These are phyloP conservation scores for Lizonia empirigonia DNA, from an alignment of 2,329 filamentous ascomycete species.

Conservation along the genomic window DNA sequence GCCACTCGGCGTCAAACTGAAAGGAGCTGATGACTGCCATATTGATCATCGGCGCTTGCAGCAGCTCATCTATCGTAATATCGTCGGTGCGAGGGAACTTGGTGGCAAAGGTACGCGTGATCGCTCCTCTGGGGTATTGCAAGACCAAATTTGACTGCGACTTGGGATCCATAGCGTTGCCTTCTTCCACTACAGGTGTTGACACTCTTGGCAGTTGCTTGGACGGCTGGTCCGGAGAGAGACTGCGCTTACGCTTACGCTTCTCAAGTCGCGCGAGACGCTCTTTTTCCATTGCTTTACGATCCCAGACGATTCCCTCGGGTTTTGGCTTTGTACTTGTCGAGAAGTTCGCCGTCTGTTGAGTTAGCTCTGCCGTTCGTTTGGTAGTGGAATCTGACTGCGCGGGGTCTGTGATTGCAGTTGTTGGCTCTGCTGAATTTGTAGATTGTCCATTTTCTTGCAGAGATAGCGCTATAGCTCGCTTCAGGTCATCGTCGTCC, in stretches of 20 bases:
- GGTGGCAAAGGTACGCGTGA: conserved; percentile 81
- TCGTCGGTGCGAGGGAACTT: conserved; percentile 70
- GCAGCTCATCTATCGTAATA: conserved; percentile 85
- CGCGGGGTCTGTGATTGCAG: neutral
- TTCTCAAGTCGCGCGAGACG: conserved; percentile 70
- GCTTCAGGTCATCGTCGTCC: conserved; percentile 31
- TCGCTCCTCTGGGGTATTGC: conserved; percentile 64
- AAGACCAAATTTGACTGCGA: conserved; percentile 5
- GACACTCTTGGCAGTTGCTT: conserved; percentile 19
- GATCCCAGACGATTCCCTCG: conserved; percentile 65
- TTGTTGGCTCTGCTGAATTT: neutral
- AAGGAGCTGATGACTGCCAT: conserved; percentile 86
- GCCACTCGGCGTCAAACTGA: conserved; percentile 82
- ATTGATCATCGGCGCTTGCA: conserved; percentile 73
- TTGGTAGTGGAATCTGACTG: neutral
- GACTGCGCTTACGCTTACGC: conserved; percentile 68
- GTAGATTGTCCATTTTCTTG: conserved; percentile 6
- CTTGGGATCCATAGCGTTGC: neutral
- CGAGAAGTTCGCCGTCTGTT: neutral
- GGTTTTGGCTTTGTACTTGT: neutral
- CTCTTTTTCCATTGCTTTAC: conserved; percentile 85
- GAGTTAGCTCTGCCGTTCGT: conserved; percentile 2
- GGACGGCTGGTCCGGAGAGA: conserved; percentile 47
- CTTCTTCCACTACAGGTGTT: neutral
- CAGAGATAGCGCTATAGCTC: conserved; percentile 39